Conservation (phyloP, 2,329 filamentous ascomycete species). For the Leptoxyphium fumago region DNA sequence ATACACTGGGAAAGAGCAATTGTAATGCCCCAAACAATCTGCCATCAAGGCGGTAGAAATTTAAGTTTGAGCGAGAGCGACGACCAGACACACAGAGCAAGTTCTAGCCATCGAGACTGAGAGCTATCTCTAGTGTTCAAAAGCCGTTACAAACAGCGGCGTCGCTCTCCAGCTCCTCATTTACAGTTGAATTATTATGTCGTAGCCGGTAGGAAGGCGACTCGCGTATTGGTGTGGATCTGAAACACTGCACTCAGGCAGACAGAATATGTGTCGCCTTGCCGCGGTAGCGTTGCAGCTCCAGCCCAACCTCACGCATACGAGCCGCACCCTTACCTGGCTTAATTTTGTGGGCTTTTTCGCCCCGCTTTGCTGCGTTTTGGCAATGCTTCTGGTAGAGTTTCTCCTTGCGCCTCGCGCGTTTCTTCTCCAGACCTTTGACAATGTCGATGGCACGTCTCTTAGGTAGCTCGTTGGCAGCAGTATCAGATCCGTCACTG, state of each 20-base stretch:
- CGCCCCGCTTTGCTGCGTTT: slow-evolving; percentile 50
- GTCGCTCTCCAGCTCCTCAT: slow-evolving; percentile 11
- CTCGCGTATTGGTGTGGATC: not conserved
- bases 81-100: slow-evolving; percentile 7
- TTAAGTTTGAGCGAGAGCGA: slow-evolving; percentile 5
- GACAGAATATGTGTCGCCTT: slow-evolving; percentile 40
- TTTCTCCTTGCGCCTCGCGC: slow-evolving; percentile 84
- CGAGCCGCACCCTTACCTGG: slow-evolving; percentile 82
- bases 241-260: slow-evolving; percentile 15
- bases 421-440: slow-evolving; percentile 88
- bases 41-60: not conserved
- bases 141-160: slow-evolving; percentile 8
- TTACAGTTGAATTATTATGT: slow-evolving; percentile 2
- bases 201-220: not conserved
- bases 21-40: too few relatives aligned
- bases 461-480: slow-evolving; percentile 44
- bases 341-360: slow-evolving; percentile 48
- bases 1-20: too few relatives aligned
- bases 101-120: slow-evolving; percentile 1
- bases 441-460: slow-evolving; percentile 96
- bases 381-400: slow-evolving; percentile 80
- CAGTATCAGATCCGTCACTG: slow-evolving; percentile 22
- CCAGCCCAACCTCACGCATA: slow-evolving; percentile 82
- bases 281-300: slow-evolving; percentile 67
- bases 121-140: not conserved